Base-by-base conservation (phyloP, 495 filamentous ascomycete genomes). In the Tetracladium setigerum region DNA sequence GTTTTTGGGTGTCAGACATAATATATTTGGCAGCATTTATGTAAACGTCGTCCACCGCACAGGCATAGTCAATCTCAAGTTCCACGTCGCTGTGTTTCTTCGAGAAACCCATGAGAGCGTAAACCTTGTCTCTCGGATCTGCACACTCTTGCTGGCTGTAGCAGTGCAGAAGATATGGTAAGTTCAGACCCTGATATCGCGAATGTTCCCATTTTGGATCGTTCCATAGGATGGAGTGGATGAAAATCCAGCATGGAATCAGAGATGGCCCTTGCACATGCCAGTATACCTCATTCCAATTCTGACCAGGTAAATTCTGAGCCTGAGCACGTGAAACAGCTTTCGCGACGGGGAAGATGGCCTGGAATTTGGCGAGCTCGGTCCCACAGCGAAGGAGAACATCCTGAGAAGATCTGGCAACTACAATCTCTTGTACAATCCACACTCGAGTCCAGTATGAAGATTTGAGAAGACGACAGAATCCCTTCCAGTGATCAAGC, bases 401-500 rank as follows among this genome's bases (percentile, higher is more conserved):
- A 16, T 32, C 22, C n/a, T 38, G 32, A 13, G 33, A 18, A 5
- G 6, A n/a, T 1, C 2, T n/a, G 13, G 46, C 24, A 13, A 49
- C 46, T 12, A 49, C 46, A 14, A 49, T 15, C 30, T 49, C 46
- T 30, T 49, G 46, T 11, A 49, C 36, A 2, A 49, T 41, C 46
- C 46, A 49, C 5, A 49, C n/a, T 36, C 46, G 38, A 13, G 12
- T 41, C 46, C 38, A 49, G 30, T 49, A 49, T 6, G 38, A 41
- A 16, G 30, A 17, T 22, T 11, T 12, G 11, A 42, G 12, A 2
- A 49, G 33, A 11, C 16, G 8, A 14, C 24, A 14, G 15, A 49
- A 35, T n/a, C 37, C 46, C 10, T 22, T 30, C 46, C 46, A 49
- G 13, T 30, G 30, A n/a, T 22, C 30, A 15, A 16, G 36, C 15